Evolutionary conservation across 257 asterid genomes (phyloP), one percentile per base, ranked within the genome.

Genomic region (Solanum etuberosum): DNA sequence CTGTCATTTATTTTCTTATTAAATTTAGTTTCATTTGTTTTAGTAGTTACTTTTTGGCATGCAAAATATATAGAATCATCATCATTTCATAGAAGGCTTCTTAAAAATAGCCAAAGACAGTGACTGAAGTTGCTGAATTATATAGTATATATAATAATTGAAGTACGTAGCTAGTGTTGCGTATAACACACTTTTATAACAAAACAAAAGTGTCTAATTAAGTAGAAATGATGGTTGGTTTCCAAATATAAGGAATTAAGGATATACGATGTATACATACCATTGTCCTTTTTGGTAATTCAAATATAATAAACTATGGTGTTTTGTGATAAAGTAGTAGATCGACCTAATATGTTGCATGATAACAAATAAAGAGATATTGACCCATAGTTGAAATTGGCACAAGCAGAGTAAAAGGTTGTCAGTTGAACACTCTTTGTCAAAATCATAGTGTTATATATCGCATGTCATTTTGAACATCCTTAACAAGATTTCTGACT

Each of bases 81-180:
- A 48, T 81, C 29, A 81, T 81, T 31, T 51, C 31, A 31, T 10
- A 46, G 67, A 31, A 16, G 2, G 6, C 68, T 81, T 81, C 68
- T 16, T 81, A 63, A 81, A 16, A 48, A 29, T 81, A 9, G 3
- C 68, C 77, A 72, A 35, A 83, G 57, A 83, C 67, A 25, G 57
- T 84, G 86, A 89, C 83, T 85, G 88, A 59, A 73, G 85, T 40
- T 34, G 35, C 18, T 84, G 51, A 87, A 87, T 78, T 48, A 83
- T n/a, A 87, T 65, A 87, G 63, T 54, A 54, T 54, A 18, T 54
- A 6, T 13, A 87, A 78, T 85, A 43, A 87, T 85, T 84, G 29
- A 73, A 87, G 12, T n/a, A n/a, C n/a, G n/a, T 46, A 77, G 81
- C 31, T 35, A 73, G 37, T 78, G 85, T 48, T 81, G 65, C 85